A percentile compares a stretch with the other conserved stretches of the same genome.
Conservation (phyloP, 169 alveolate genomes). For the Babesia microti region DNA sequence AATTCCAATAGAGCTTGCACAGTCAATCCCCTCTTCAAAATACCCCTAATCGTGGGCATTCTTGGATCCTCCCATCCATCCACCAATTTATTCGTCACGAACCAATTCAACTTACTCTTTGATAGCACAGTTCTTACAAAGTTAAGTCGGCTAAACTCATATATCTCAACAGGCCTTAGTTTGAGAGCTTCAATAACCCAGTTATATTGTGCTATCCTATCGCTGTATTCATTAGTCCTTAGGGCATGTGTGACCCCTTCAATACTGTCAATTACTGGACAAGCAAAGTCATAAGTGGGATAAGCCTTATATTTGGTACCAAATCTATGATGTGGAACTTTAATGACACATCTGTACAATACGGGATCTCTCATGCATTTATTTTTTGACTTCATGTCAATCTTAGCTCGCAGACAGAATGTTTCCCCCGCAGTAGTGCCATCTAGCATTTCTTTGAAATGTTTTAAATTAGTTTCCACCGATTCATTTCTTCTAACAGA, state of each 20-base stretch:
- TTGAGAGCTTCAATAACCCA: conserved; percentile 81
- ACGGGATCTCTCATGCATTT: conserved; percentile 98
- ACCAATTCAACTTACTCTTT: conserved; percentile 91
- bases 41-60: conserved; percentile 96
- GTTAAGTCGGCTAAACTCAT: conserved; percentile 87
- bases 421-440: conserved; percentile 77
- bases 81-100: conserved; percentile 83
- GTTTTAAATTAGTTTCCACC: conserved; percentile 80
- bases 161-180: conserved; percentile 79
- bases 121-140: conserved; percentile 89
- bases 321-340: conserved; percentile 84
- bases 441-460: conserved; percentile 77
- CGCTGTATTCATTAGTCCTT: conserved; percentile 95
- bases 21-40: conserved; percentile 93
- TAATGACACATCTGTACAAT: conserved; percentile 82
- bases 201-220: conserved; percentile 86
- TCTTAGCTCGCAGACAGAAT: conserved; percentile 93
- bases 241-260: conserved; percentile 97
- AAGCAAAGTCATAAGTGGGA: conserved; percentile 98
- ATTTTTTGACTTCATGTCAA: conserved; percentile 84
- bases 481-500: conserved; percentile 68
- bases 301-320: conserved; percentile 88
- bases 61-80: conserved; percentile 97
- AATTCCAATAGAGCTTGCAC: conserved; percentile 92
- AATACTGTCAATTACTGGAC: conserved; percentile 93